These are phyloP conservation scores for Dioszegia hungarica DNA, from an alignment of 768 basidiomycete genomes.

Conservation along the genomic window DNA sequence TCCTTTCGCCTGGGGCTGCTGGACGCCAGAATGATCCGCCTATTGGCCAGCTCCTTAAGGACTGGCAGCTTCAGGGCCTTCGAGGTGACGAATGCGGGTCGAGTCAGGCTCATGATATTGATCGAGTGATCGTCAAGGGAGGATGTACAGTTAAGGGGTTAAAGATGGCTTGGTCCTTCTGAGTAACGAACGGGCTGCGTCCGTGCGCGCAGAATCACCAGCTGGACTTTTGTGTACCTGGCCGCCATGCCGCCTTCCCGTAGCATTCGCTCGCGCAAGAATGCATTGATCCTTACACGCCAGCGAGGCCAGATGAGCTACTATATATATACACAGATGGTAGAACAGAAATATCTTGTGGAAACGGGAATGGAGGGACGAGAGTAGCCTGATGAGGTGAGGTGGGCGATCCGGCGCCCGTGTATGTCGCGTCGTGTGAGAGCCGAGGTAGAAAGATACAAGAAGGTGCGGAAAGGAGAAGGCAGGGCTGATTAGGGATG, in stretches of 20 bases:
- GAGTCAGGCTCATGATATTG: slow-evolving; percentile 14
- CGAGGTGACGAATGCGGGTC: slow-evolving; percentile 36
- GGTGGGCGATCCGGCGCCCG: background rate
- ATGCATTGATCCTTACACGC: background rate
- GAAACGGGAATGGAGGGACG: too few species aligned
- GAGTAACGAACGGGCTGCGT: too few species aligned
- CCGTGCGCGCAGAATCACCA: too few species aligned
- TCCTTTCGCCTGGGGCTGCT: slow-evolving; percentile 79
- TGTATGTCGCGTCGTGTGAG: background rate
- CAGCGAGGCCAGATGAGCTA: background rate
- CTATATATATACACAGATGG: background rate
- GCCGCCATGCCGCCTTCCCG: too few species aligned
- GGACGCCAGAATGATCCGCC: slow-evolving; percentile 79
- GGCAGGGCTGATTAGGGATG: too few species aligned
- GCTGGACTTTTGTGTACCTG: too few species aligned
- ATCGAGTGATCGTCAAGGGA: too few species aligned
- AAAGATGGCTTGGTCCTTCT: too few species aligned
- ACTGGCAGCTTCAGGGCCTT: slow-evolving; percentile 44
- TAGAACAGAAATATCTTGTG: too few species aligned
- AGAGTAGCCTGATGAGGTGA: too few species aligned
- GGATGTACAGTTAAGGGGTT: too few species aligned
- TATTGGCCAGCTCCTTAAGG: slow-evolving; percentile 63
- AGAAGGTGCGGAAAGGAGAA: background rate
- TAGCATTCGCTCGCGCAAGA: too few species aligned
- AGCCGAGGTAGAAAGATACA: background rate